phyloP scores from a whole-genome alignment of 345 rosid species.

The Eutrema yunnanense region DNA sequence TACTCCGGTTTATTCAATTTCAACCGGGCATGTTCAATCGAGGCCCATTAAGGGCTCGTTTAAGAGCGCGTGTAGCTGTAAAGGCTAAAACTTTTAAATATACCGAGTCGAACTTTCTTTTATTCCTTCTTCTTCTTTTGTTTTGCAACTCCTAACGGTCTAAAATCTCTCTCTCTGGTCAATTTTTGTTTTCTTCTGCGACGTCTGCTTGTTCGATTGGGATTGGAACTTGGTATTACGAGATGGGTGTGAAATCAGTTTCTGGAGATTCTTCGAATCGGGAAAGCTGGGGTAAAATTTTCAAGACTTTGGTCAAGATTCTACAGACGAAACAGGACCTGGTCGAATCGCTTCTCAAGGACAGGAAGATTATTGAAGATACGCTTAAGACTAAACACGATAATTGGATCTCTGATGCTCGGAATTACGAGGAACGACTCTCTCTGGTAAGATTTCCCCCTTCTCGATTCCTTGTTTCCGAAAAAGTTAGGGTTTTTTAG shows the following conservation, averaged over 20 bases:
- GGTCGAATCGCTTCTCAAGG: conserved; percentile 49
- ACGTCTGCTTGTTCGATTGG: conserved; percentile 5
- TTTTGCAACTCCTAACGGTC: conserved; percentile 18
- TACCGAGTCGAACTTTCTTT: background rate
- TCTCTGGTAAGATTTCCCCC: conserved; percentile 39
- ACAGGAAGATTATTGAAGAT: conserved; percentile 56
- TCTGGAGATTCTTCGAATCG: conserved; percentile 36
- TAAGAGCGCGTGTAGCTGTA: background rate
- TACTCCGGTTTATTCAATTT: background rate
- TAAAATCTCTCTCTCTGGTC: background rate
- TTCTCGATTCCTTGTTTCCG: background rate
- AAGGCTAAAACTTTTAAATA: background rate
- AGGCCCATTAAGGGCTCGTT: background rate
- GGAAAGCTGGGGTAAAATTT: conserved; percentile 53
- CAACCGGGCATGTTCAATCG: background rate
- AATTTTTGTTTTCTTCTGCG: background rate
- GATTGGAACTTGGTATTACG: background rate
- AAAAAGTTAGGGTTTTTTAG: conserved; percentile 32
- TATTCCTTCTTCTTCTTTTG: background rate
- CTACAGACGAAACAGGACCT: conserved; percentile 57
- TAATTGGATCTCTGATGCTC: conserved; percentile 45
- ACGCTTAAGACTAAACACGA: conserved; percentile 39
- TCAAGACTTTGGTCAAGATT: conserved; percentile 43
- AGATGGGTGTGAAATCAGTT: conserved; percentile 25
- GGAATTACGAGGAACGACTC: conserved; percentile 41